phyloP scores from a whole-genome alignment of 75 land plant genomes.

The Adiantum capillusveneris region DNA sequence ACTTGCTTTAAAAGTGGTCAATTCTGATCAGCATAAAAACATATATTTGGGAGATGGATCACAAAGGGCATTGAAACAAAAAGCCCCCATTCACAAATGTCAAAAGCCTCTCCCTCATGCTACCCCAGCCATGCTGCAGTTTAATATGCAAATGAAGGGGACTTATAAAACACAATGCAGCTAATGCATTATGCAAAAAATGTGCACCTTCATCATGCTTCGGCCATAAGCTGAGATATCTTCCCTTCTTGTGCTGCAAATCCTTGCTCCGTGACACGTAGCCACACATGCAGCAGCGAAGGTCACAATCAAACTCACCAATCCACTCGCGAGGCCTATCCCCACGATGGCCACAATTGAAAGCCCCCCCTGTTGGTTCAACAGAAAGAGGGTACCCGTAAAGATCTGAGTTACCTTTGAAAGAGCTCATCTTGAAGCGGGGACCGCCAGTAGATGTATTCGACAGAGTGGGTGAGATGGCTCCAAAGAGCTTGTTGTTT shows the following conservation, averaged over 20 bases:
- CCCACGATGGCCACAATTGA: slow-evolving; percentile 73
- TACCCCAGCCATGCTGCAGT: too few species aligned
- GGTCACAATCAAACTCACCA: slow-evolving; percentile 69
- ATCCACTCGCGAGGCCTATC: slow-evolving; percentile 84
- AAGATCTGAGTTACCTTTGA: slow-evolving; percentile 56
- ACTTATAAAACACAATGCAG: too few species aligned
- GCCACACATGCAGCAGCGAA: slow-evolving; percentile 87
- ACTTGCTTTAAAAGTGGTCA: too few species aligned
- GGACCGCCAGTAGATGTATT: slow-evolving; percentile 47
- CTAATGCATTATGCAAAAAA: too few species aligned
- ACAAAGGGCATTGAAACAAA: too few species aligned
- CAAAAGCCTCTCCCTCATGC: too few species aligned
- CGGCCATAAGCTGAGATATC: slow-evolving; percentile 78
- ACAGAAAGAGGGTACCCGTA: slow-evolving; percentile 71
- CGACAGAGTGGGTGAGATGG: slow-evolving; percentile 48
- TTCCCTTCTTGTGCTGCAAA: slow-evolving; percentile 67
- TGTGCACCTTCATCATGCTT: slow-evolving; percentile 37
- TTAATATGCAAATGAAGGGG: too few species aligned
- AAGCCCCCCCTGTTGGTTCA: slow-evolving; percentile 28
- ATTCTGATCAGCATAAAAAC: too few species aligned
- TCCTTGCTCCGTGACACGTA: slow-evolving; percentile 55
- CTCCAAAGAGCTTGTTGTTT: slow-evolving; percentile 55
- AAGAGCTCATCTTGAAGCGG: slow-evolving; percentile 59
- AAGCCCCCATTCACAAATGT: too few species aligned
- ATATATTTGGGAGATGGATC: too few species aligned